A percentile compares a stretch with the other conserved stretches of the same genome.
Conservation (phyloP, 106 monocot genomes). For the Amphibolis antarctica region DNA sequence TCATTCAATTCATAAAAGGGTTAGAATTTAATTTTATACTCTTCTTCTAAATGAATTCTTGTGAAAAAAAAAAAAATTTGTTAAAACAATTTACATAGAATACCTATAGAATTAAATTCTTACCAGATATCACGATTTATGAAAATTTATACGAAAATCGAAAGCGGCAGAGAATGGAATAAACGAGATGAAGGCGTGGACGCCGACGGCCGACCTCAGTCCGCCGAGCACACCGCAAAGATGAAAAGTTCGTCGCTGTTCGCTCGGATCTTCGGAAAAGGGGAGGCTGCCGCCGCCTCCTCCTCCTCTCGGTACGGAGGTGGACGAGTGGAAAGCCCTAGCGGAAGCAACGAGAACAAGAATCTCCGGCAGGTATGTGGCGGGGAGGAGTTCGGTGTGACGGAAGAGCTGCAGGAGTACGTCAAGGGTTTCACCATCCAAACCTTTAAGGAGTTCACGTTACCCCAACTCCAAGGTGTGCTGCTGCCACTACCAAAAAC, state of each 20-base stretch:
- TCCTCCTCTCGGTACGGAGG: neutral
- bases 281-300: neutral
- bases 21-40: too few relatives aligned
- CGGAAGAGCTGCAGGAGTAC: constrained; percentile 43
- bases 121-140: too few relatives aligned
- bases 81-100: too few relatives aligned
- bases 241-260: constrained; percentile 20
- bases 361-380: constrained; percentile 3
- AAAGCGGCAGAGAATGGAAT: too few relatives aligned
- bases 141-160: too few relatives aligned
- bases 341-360: neutral
- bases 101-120: too few relatives aligned
- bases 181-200: too few relatives aligned
- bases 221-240: too few relatives aligned
- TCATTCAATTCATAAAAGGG: too few relatives aligned
- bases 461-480: constrained; percentile 20
- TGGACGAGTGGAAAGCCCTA: neutral
- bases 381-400: constrained; percentile 60
- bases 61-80: too few relatives aligned
- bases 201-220: too few relatives aligned
- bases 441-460: constrained; percentile 58
- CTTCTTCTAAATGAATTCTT: too few relatives aligned
- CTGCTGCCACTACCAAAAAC: neutral
- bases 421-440: constrained; percentile 50
- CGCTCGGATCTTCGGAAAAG: constrained; percentile 24